phyloP scores from a whole-genome alignment of 768 basidiomycete genomes.

The Amanita phalloides region DNA sequence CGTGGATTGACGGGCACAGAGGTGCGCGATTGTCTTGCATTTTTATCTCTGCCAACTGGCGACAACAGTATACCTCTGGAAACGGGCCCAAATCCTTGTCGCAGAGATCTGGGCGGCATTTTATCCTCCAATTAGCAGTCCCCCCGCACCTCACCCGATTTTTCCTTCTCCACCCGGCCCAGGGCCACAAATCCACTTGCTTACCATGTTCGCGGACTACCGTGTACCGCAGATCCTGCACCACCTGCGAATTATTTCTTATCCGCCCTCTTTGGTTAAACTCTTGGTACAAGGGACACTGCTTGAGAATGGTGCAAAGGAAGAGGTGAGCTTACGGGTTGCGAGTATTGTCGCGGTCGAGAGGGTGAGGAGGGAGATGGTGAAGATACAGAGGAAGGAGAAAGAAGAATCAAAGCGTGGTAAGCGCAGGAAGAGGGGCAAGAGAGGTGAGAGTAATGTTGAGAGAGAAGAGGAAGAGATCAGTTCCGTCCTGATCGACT shows the following conservation, averaged over 20 bases:
- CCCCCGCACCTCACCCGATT: conserved; percentile 47
- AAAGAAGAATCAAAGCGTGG: conserved; percentile 4
- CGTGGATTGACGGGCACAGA: conserved; percentile 42
- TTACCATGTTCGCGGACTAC: conserved; percentile 95
- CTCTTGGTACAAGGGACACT: conserved; percentile 32
- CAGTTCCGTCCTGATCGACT: conserved; percentile 80
- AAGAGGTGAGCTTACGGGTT: conserved; percentile 73
- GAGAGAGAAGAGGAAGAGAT: conserved; percentile 21
- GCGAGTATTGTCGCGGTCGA: conserved; percentile 79
- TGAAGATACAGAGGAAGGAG: conserved; percentile 22
- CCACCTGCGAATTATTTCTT: conserved; percentile 66
- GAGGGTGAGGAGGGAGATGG: conserved; percentile 51
- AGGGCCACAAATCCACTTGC: conserved; percentile 51
- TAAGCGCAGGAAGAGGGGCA: neutral
- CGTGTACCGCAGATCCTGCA: conserved; percentile 87
- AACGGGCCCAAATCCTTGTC: conserved; percentile 84
- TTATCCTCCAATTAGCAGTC: conserved; percentile 38
- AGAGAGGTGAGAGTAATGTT: neutral
- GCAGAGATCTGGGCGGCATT: conserved; percentile 92
- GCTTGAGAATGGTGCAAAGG: conserved; percentile 45
- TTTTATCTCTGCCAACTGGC: neutral
- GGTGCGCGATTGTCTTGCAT: conserved; percentile 25
- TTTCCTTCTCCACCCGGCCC: conserved; percentile 51
- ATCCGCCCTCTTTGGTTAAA: conserved; percentile 49
- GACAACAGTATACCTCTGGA: conserved; percentile 68